Conservation (phyloP, 257 asterid species). For the Nicotiana obtusifolia region DNA sequence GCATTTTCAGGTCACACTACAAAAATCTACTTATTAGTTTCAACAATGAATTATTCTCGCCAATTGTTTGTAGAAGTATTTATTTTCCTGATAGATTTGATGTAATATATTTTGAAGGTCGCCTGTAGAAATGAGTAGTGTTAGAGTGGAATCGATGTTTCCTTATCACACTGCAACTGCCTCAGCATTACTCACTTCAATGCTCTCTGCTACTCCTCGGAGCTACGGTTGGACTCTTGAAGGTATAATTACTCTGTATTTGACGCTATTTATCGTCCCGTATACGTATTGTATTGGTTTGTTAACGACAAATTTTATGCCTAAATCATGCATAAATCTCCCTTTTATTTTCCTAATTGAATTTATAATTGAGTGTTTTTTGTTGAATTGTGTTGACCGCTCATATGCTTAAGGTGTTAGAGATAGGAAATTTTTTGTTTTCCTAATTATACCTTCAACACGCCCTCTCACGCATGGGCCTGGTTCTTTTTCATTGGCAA, state of each 20-base stretch:
- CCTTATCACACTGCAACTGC: slow-evolving; percentile 24
- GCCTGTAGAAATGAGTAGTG: slow-evolving; percentile 23
- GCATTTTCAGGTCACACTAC: slow-evolving; percentile 19
- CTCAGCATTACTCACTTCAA: slow-evolving; percentile 24
- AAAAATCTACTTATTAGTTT: no score
- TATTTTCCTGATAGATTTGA: background rate
- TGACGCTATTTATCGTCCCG: background rate
- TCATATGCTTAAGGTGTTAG: no score
- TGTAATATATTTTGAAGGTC: slow-evolving; percentile 12
- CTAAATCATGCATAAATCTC: background rate
- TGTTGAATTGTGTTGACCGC: no score
- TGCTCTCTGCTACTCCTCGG: slow-evolving; percentile 22
- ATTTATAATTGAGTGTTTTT: background rate
- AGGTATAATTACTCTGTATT: slow-evolving; percentile 2
- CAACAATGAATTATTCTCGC: background rate
- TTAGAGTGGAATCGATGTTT: slow-evolving; percentile 18
- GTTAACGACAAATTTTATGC: background rate
- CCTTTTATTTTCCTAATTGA: background rate
- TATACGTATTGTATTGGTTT: background rate
- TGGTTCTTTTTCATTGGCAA: no score
- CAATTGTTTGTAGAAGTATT: background rate
- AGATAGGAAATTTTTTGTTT: no score
- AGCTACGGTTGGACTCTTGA: slow-evolving; percentile 26
- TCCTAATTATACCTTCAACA: no score
- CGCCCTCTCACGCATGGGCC: no score